A percentile compares a stretch with the other conserved stretches of the same genome.
Evolutionary conservation across 768 basidiomycete genomes (phyloP).

Genomic region (Postia placenta): DNA sequence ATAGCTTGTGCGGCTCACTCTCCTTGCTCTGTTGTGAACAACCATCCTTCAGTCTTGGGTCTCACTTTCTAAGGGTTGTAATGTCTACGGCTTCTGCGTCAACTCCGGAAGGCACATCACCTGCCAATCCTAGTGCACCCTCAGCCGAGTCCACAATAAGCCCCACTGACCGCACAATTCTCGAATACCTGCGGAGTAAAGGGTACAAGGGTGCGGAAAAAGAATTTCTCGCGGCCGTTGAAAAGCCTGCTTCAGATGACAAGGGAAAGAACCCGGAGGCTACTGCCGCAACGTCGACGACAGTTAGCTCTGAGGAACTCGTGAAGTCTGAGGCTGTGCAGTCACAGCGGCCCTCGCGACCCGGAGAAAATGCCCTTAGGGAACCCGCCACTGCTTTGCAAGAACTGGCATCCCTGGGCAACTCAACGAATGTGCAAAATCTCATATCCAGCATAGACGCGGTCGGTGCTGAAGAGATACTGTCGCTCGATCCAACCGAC

Average conservation of each 20-base stretch:
- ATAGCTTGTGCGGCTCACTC: too few species aligned
- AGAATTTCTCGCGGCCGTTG: slow-evolving; percentile 34
- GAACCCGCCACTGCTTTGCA: slow-evolving; percentile 61
- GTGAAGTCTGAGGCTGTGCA: slow-evolving; percentile 58
- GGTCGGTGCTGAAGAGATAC: slow-evolving; percentile 76
- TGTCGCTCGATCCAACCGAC: slow-evolving; percentile 77
- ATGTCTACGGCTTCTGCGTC: slow-evolving; percentile 47
- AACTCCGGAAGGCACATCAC: slow-evolving; percentile 37
- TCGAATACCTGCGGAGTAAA: slow-evolving; percentile 43
- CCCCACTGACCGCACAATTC: slow-evolving; percentile 34
- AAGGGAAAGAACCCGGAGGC: slow-evolving; percentile 30
- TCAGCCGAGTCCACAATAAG: slow-evolving; percentile 38
- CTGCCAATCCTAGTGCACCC: slow-evolving; percentile 29
- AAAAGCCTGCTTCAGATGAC: slow-evolving; percentile 21
- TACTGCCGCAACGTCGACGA: slow-evolving; percentile 8
- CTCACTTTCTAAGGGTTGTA: too few species aligned
- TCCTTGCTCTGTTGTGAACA: too few species aligned
- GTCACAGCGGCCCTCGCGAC: slow-evolving; percentile 59
- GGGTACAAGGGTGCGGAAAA: slow-evolving; percentile 42
- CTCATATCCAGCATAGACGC: slow-evolving; percentile 73
- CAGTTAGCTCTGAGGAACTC: slow-evolving; percentile 43
- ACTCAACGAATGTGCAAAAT: slow-evolving; percentile 66
- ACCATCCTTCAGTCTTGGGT: too few species aligned
- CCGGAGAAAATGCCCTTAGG: slow-evolving; percentile 67
- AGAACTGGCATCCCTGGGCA: slow-evolving; percentile 63